These are phyloP conservation scores for Cercospora sp. DNA, from an alignment of 2,329 filamentous ascomycete species.

Conservation along the genomic window DNA sequence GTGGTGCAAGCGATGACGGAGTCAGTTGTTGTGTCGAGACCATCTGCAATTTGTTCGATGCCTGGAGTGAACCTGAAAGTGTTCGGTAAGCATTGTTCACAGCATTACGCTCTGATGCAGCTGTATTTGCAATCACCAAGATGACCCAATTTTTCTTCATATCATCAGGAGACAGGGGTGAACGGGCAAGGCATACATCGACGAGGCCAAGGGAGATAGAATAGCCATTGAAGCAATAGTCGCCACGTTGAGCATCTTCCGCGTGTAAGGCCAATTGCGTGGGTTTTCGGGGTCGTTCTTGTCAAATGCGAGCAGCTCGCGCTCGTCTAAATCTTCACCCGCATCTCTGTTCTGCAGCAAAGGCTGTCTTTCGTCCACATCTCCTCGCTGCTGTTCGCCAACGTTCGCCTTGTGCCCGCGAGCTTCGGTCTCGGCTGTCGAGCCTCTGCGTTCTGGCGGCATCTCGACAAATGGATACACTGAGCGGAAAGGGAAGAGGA, in stretches of 20 bases:
- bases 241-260: constrained; percentile 52
- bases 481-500: neutral
- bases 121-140: neutral
- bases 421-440: constrained; percentile 10
- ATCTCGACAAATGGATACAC: neutral
- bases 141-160: neutral
- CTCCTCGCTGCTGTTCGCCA: neutral
- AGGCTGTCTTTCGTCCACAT: constrained; percentile 41
- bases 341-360: constrained; percentile 39
- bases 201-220: constrained; percentile 49
- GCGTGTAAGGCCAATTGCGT: constrained; percentile 46
- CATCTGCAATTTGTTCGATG: constrained; percentile 52
- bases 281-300: constrained; percentile 48
- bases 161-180: neutral
- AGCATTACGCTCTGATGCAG: neutral
- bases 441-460: constrained; percentile 11
- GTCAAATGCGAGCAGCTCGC: constrained; percentile 37
- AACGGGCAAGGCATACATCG: constrained; percentile 39
- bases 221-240: constrained; percentile 55
- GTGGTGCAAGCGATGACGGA: constrained; percentile 53
- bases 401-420: constrained; percentile 4
- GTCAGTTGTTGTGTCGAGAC: constrained; percentile 44
- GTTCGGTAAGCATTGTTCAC: neutral
- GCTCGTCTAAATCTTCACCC: constrained; percentile 38
- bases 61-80: constrained; percentile 49